Conservation (phyloP, 2,329 filamentous ascomycete species). For the Knoxdaviesia proteae region DNA sequence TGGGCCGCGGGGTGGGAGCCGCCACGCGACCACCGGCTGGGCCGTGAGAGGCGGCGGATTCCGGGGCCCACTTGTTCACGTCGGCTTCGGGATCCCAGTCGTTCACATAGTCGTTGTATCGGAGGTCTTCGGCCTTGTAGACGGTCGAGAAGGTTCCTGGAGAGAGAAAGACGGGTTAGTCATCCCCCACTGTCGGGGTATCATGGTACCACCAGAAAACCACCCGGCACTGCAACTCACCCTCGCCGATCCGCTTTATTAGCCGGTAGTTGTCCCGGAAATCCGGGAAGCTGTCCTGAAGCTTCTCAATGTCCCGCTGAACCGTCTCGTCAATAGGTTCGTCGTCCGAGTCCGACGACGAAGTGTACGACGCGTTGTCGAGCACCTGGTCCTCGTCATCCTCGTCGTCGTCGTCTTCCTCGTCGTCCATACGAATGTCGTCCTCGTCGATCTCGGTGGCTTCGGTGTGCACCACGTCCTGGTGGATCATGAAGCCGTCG, state of each 20-base stretch:
- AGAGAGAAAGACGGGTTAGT: constrained; percentile 1
- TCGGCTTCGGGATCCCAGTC: constrained; percentile 60
- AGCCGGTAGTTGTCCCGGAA: constrained; percentile 71
- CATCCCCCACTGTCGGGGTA: constrained; percentile 2
- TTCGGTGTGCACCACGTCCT: constrained; percentile 15
- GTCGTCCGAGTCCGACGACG: constrained; percentile 29
- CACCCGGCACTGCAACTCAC: constrained; percentile 21
- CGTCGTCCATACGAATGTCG: constrained; percentile 22
- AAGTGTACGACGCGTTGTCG: constrained; percentile 19
- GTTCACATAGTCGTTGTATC: constrained; percentile 67
- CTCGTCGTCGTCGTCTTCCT: constrained; percentile 16
- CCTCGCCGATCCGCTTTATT: constrained; percentile 94
- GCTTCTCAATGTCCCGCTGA: constrained; percentile 67
- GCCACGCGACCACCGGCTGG: background rate
- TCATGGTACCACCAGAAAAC: background rate
- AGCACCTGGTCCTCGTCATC: constrained; percentile 16
- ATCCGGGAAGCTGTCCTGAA: constrained; percentile 63
- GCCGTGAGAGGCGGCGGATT: constrained; percentile 15
- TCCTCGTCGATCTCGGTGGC: constrained; percentile 14
- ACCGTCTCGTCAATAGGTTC: constrained; percentile 48
- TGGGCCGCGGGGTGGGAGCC: constrained; percentile 18
- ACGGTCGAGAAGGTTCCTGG: constrained; percentile 93
- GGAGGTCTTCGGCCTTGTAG: constrained; percentile 90
- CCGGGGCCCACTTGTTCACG: constrained; percentile 48
- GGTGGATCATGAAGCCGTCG: constrained; percentile 22